These are phyloP conservation scores for Neopestalotiopsis sp. DNA, from an alignment of 2,329 filamentous ascomycete species.

Conservation along the genomic window DNA sequence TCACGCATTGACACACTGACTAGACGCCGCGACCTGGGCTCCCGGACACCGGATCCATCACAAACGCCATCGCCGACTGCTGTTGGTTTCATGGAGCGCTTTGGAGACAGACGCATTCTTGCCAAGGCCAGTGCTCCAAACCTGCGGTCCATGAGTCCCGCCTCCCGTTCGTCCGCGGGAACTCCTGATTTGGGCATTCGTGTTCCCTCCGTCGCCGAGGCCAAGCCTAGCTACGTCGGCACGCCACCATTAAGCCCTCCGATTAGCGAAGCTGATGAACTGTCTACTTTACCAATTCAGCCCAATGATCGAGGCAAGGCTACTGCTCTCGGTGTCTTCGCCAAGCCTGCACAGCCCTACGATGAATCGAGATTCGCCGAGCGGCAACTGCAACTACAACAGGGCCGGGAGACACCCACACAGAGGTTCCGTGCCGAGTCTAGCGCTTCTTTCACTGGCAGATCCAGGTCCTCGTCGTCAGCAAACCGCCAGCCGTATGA, in stretches of 20 bases:
- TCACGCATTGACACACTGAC: constrained; percentile 82
- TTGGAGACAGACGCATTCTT: constrained; percentile 51
- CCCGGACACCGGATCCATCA: constrained; percentile 56
- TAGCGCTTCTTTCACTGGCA: constrained; percentile 44
- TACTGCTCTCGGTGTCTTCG: constrained; percentile 45
- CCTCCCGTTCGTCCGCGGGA: constrained; percentile 42
- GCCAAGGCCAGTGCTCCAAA: constrained; percentile 72
- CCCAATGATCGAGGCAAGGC: constrained; percentile 68
- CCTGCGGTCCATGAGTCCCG: constrained; percentile 62
- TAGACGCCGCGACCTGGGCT: constrained; percentile 61
- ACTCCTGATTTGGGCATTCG: constrained; percentile 41
- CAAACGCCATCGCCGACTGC: constrained; percentile 53
- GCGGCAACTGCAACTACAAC: constrained; percentile 80
- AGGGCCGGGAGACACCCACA: constrained; percentile 70
- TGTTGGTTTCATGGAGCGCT: constrained; percentile 51
- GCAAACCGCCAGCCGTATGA: constrained; percentile 43
- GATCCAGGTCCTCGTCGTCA: constrained; percentile 56
- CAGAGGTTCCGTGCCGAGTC: constrained; percentile 52
- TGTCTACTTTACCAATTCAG: constrained; percentile 67
- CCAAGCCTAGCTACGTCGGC: constrained; percentile 42
- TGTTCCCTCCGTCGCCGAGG: constrained; percentile 42
- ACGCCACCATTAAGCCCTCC: constrained; percentile 69
- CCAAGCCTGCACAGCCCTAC: constrained; percentile 76
- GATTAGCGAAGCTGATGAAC: constrained; percentile 75
- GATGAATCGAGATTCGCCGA: constrained; percentile 87